phyloP scores from a whole-genome alignment of 2,329 filamentous ascomycete species.

The Botrytis aclada region DNA sequence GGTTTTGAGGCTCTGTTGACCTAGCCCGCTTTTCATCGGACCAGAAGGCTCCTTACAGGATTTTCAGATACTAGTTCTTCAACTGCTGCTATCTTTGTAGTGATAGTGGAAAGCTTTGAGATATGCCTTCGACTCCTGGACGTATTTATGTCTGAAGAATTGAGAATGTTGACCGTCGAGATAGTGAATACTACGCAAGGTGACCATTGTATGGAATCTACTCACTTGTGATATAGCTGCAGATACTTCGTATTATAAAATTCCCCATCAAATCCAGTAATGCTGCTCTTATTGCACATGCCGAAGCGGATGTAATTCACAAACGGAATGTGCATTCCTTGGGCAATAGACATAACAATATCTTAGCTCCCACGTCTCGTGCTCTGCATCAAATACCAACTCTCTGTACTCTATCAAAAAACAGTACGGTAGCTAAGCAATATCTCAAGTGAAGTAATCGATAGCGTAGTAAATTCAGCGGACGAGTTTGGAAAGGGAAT shows the following conservation, averaged over 20 bases:
- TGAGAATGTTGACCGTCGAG: background rate
- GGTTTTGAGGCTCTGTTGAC: background rate
- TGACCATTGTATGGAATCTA: fast-evolving
- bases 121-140: background rate
- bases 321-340: background rate
- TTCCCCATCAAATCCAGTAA: too few species aligned
- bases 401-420: background rate
- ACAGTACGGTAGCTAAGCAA: background rate
- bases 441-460: background rate
- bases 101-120: background rate
- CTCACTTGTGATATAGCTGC: background rate
- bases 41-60: background rate
- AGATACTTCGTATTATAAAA: background rate
- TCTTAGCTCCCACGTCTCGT: background rate
- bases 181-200: background rate
- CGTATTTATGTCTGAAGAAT: background rate
- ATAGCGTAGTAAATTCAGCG: background rate
- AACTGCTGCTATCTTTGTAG: background rate
- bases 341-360: background rate
- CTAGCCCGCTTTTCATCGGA: background rate
- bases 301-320: background rate
- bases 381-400: background rate
- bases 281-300: background rate
- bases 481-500: background rate
- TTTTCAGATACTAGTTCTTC: background rate